These are phyloP conservation scores for Aspergillus sp. DNA, from an alignment of 2,329 filamentous ascomycete genomes.

Conservation along the genomic window DNA sequence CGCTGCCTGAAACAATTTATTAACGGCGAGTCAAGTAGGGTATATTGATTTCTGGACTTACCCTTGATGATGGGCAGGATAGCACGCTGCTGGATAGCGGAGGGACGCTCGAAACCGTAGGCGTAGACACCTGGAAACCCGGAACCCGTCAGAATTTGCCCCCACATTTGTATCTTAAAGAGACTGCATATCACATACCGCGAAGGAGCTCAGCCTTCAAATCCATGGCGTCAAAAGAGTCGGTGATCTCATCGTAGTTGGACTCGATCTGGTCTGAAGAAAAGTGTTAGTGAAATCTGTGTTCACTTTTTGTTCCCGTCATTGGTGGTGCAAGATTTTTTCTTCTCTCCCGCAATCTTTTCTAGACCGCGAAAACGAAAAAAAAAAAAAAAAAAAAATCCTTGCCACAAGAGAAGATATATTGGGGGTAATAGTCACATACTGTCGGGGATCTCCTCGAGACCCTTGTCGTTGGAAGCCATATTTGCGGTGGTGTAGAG, in stretches of 20 bases:
- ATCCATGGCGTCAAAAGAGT: conserved; percentile 98
- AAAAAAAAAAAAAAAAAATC: conserved; percentile 4
- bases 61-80: conserved; percentile 99
- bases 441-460: conserved; percentile 97
- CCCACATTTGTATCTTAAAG: conserved; percentile 20
- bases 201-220: conserved; percentile 96
- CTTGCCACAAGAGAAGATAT: conserved; percentile 4
- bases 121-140: conserved; percentile 76
- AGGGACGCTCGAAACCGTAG: conserved; percentile 99
- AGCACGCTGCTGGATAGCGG: conserved; percentile 98
- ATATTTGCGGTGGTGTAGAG: conserved; percentile 74
- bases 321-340: conserved; percentile 9
- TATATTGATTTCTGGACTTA: conserved; percentile 49
- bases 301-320: background rate
- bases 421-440: conserved; percentile 47
- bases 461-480: conserved; percentile 90
- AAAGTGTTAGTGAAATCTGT: conserved; percentile 20
- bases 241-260: conserved; percentile 99
- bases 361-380: background rate
- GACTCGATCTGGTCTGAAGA: conserved; percentile 93
- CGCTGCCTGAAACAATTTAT: conserved; percentile 65
- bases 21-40: conserved; percentile 12
- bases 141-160: conserved; percentile 24
- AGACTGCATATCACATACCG: conserved; percentile 56
- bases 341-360: conserved; percentile 6